phyloP scores from a whole-genome alignment of 2,329 filamentous ascomycete genomes.

The Pseudocercospora eumusae region DNA sequence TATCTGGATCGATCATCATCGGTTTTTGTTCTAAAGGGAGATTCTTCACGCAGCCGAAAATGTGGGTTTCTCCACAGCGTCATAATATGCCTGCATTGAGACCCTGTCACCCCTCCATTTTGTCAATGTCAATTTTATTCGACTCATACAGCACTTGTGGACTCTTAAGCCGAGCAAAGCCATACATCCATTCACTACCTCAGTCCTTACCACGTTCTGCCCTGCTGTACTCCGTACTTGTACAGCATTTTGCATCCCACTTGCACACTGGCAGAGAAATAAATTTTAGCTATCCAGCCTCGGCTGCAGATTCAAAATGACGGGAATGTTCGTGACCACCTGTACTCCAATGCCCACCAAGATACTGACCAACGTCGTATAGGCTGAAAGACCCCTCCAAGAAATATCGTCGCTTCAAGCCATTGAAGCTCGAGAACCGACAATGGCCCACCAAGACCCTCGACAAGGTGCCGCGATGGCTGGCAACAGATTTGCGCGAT shows the following conservation, averaged over 20 bases:
- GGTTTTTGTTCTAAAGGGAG: no score
- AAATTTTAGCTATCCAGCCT: not conserved
- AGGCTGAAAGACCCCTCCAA: conserved; percentile 63
- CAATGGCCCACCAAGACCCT: conserved; percentile 84
- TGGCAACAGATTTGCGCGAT: conserved; percentile 84
- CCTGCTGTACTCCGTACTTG: not conserved
- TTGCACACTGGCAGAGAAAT: not conserved
- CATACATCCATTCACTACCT: not conserved
- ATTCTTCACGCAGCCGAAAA: not conserved
- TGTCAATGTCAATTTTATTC: conserved; percentile 7
- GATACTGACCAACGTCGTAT: conserved; percentile 10
- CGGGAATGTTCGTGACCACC: conserved; percentile 5
- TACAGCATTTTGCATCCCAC: not conserved
- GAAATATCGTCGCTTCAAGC: conserved; percentile 73
- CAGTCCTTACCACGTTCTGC: not conserved
- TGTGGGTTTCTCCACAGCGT: not conserved
- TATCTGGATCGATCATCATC: no score
- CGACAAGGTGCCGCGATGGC: conserved; percentile 84
- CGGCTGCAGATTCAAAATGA: conserved; percentile 1
- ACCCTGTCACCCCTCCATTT: not conserved
- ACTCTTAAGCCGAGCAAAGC: not conserved
- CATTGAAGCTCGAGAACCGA: conserved; percentile 66
- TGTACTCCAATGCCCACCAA: not conserved
- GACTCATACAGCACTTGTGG: conserved; percentile 8
- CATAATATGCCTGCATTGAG: not conserved